Evolutionary conservation across 352 stramenopile species (phyloP).

Genomic region (Phytopythium sindhum): DNA sequence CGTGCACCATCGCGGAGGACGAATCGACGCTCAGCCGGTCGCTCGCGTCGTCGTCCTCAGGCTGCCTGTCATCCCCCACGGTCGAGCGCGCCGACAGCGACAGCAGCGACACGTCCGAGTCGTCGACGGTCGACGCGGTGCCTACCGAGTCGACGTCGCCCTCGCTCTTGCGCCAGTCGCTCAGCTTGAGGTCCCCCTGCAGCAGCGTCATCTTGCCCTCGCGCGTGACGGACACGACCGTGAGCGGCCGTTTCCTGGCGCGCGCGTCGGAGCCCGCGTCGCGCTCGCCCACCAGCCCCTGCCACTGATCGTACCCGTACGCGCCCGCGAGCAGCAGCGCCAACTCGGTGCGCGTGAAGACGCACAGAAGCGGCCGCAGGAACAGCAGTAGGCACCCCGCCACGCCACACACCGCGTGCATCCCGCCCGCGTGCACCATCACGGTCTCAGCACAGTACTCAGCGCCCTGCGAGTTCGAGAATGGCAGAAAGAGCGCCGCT

Average conservation of each 20-base stretch:
- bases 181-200: background rate
- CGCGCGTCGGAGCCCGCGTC: background rate
- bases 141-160: conserved; percentile 5
- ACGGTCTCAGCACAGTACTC: background rate
- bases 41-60: background rate
- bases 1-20: conserved; percentile 1
- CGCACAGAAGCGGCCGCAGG: conserved; percentile 14
- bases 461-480: background rate
- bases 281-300: background rate
- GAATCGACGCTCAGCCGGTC: background rate
- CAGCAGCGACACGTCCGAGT: conserved; percentile 1
- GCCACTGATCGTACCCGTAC: conserved; percentile 10
- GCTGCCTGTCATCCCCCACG: background rate
- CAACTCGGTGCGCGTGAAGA: conserved; percentile 14
- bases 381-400: conserved; percentile 5
- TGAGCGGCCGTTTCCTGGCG: conserved; percentile 3
- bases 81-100: conserved; percentile 2
- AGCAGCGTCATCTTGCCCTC: conserved; percentile 10
- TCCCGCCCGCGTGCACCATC: background rate
- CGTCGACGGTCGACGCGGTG: conserved; percentile 3
- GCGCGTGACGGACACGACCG: conserved; percentile 7
- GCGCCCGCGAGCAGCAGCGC: conserved; percentile 18
- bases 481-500: conserved; percentile 1
- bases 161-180: conserved; percentile 3
- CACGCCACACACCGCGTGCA: conserved; percentile 4